Conservation (phyloP, 441 rosid genomes). For the Pelargonium myrrhifolium region DNA sequence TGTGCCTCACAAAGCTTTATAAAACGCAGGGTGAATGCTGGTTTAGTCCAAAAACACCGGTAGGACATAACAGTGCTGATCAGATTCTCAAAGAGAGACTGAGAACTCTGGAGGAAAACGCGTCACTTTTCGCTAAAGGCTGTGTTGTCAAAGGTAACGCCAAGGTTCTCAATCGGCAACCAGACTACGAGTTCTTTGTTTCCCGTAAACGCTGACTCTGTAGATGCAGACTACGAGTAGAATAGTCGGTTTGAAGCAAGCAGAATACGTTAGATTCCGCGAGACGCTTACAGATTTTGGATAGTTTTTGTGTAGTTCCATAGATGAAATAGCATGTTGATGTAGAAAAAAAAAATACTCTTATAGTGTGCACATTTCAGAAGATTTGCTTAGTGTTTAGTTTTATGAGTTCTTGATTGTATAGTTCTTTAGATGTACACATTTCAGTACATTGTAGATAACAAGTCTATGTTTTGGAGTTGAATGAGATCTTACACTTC, state of each 20-base stretch:
- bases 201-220: conserved; percentile 12
- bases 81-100: conserved; percentile 17
- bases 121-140: conserved; percentile 19
- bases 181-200: conserved; percentile 25
- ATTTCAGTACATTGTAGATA: too few species aligned
- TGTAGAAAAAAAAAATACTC: background rate
- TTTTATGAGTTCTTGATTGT: too few species aligned
- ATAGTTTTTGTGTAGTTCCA: background rate
- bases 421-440: too few species aligned
- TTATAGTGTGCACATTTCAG: background rate
- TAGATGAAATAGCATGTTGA: background rate
- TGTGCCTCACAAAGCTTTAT: background rate
- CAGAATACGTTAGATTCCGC: background rate
- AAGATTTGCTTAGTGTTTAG: too few species aligned
- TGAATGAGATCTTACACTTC: too few species aligned
- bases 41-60: conserved; percentile 18
- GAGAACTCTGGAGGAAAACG: conserved; percentile 18
- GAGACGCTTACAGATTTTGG: background rate
- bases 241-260: background rate
- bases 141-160: conserved; percentile 11
- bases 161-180: conserved; percentile 15
- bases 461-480: too few species aligned
- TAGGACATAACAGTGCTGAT: background rate
- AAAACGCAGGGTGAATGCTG: conserved; percentile 22
- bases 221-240: background rate